Percentiles rank a stretch among this genome's conserved stretches.
Conservation (phyloP, 2,329 filamentous ascomycete species). For the Penicillium sp. region DNA sequence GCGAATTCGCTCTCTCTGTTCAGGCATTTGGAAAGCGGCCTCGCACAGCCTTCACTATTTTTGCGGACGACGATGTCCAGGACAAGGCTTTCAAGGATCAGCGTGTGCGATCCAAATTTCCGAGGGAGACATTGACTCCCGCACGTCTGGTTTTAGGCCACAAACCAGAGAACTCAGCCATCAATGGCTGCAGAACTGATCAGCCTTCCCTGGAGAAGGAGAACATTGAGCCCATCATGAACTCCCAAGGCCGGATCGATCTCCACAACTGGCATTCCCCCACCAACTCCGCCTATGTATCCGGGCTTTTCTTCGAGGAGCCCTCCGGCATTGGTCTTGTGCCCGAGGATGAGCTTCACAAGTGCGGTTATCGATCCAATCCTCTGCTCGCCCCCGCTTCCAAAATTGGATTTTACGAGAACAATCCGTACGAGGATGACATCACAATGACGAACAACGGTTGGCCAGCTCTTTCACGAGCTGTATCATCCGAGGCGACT, state of each 20-base stretch:
- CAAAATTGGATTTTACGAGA: conserved; percentile 21
- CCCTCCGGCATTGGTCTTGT: conserved; percentile 21
- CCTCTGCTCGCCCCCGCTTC: conserved; percentile 32
- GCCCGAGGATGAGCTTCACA: conserved; percentile 26
- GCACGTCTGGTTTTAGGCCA: conserved; percentile 25
- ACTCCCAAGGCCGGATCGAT: conserved; percentile 26
- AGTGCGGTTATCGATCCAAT: conserved; percentile 32
- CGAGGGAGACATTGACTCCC: conserved; percentile 16
- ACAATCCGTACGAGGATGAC: conserved; percentile 21
- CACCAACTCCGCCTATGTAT: conserved; percentile 21
- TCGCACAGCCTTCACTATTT: conserved; percentile 36
- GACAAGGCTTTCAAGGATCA: conserved; percentile 13
- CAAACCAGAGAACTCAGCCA: conserved; percentile 17
- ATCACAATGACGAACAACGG: conserved; percentile 11
- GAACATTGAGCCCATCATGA: conserved; percentile 38
- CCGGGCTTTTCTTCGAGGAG: conserved; percentile 30
- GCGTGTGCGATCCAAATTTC: conserved; percentile 1
- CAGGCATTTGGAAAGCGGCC: conserved; percentile 30
- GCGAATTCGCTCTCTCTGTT: conserved; percentile 36
- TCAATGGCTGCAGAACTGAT: conserved; percentile 11
- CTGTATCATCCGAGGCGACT: conserved; percentile 34
- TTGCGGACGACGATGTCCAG: conserved; percentile 32
- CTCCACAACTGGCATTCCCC: conserved; percentile 26
- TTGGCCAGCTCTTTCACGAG: conserved; percentile 17
- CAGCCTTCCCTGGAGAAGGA: conserved; percentile 31